Conservation (phyloP, 192 early-diverging fungal species). For the Coemansia sp. region DNA sequence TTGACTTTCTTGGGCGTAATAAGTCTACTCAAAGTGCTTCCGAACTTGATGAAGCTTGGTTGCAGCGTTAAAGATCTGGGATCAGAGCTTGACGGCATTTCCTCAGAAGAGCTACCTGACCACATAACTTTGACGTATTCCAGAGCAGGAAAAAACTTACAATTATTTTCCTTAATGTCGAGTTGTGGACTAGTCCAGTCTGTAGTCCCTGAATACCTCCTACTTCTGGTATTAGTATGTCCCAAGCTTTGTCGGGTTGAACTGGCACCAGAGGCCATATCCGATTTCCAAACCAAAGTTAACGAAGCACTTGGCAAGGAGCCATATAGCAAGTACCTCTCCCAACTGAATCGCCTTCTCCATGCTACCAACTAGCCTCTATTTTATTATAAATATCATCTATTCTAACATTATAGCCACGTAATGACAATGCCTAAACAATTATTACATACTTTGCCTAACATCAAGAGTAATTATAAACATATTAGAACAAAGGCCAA, state of each 20-base stretch:
- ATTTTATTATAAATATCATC: no score
- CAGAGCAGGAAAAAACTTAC: background rate
- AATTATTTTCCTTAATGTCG: background rate
- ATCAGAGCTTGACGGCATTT: background rate
- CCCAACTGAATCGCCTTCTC: no score
- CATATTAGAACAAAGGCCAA: no score
- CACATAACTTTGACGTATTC: background rate
- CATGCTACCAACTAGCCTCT: no score
- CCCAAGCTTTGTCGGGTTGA: background rate
- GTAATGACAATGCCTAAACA: no score
- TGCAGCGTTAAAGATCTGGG: background rate
- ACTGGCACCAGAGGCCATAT: background rate
- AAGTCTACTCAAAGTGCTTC: background rate
- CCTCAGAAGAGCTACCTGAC: background rate
- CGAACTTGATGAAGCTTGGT: background rate
- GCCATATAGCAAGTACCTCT: no score
- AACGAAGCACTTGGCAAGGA: background rate
- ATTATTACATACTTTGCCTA: no score
- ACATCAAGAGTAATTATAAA: no score
- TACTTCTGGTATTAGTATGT: no score
- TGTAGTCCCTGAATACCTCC: background rate
- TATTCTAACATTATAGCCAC: no score
- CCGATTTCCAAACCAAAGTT: background rate
- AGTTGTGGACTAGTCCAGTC: background rate
- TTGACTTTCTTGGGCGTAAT: background rate